Base-by-base conservation (phyloP, 2,329 filamentous ascomycete genomes). In the Colletotrichum musicola region DNA sequence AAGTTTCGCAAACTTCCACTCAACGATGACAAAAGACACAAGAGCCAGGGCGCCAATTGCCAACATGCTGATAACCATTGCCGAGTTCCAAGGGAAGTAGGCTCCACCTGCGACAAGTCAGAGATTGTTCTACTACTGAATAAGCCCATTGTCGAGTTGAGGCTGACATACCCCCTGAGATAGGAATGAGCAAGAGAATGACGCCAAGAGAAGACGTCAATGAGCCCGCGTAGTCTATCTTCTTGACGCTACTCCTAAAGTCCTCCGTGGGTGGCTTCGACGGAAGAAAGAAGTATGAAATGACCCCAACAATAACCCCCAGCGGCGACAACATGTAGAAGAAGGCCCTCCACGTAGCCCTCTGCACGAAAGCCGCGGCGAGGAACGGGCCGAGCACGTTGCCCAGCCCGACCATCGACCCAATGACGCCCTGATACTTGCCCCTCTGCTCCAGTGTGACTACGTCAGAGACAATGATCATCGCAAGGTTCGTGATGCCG, bases 401-500 rank as follows among this genome's bases (percentile, higher is more conserved):
- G 20, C 81, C 82, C 0, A 84, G 64, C 0, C 81, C 81, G 16
- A 83, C 71, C 59, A 77, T 80, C 6, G 77, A 75, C 1, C 81
- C 81, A 1, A 81, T 74, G 56, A 84, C 81, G 14, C 82, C 82
- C 73, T 82, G 81, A 70, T 83, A 88, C 72, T 87, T 89, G 35
- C 88, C 88, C 71, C 88, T 80, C 71, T 89, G 83, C 73, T 88
- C 82, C 4, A 90, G 78, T 0, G 86, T 87, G 0, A 89, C 86
- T 6, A 90, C 79, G 74, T 90, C 88, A 6, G 83, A 86, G 1
- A 90, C 84, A 59, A 90, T 89, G 72, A 90, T 89, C 85, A 89
- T 89, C 4, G 84, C 80, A 53, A 90, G 76, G 22, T 85, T 87
- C 30, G 82, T 84, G 55, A 91, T 85, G 10, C 89, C 89, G 1